Conservation (phyloP, 2,329 filamentous ascomycete species). For the Thelonectria rubi region DNA sequence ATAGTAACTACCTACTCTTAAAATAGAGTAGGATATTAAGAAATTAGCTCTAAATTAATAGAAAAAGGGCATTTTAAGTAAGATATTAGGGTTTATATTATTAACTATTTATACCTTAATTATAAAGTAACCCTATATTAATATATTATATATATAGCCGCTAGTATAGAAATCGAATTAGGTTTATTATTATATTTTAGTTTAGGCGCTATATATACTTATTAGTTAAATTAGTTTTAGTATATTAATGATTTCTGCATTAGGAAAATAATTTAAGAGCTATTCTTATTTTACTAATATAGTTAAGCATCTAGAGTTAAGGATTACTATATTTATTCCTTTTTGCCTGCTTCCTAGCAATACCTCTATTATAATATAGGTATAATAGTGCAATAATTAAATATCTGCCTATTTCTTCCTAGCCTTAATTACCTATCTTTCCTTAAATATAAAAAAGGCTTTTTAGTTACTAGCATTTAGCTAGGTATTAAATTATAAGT, state of each 20-base stretch:
- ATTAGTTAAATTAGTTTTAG: background rate
- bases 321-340: background rate
- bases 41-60: background rate
- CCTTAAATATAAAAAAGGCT: background rate
- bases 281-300: constrained; percentile 8
- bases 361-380: no score
- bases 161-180: background rate
- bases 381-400: no score
- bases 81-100: no score
- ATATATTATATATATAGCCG: no score
- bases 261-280: no score
- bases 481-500: no score
- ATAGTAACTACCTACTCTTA: constrained; percentile 8
- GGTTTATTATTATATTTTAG: constrained; percentile 8
- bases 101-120: background rate
- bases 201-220: background rate
- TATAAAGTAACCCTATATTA: background rate
- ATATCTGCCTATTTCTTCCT: constrained; percentile 1
- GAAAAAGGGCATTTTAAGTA: no score
- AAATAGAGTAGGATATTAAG: background rate
- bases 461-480: constrained; percentile 14
- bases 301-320: background rate
- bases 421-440: no score
- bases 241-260: background rate
- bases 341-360: background rate